Evolutionary conservation across 805 yeast genomes (phyloP).

Genomic region (Hanseniaspora lachancei): DNA sequence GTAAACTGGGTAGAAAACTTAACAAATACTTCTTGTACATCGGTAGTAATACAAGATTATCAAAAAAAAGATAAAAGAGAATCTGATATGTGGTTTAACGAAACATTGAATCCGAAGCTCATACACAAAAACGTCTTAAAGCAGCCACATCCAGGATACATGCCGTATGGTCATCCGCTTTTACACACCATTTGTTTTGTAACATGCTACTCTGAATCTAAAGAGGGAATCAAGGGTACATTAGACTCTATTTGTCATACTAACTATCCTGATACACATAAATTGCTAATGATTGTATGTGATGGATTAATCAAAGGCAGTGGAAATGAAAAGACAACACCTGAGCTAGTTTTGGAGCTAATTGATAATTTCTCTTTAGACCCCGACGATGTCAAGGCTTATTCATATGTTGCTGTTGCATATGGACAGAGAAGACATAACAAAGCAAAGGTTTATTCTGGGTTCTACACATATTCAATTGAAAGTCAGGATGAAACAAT

Average conservation of each 20-base stretch:
- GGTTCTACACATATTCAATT: slow-evolving; percentile 61
- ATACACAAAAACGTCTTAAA: slow-evolving; percentile 71
- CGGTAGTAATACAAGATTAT: slow-evolving; percentile 57
- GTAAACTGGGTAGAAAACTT: slow-evolving; percentile 79
- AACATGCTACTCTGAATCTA: slow-evolving; percentile 92
- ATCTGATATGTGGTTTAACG: slow-evolving; percentile 19
- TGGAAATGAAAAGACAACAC: slow-evolving; percentile 77
- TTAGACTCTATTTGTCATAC: slow-evolving; percentile 89
- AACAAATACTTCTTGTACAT: slow-evolving; percentile 27
- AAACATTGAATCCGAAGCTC: slow-evolving; percentile 43
- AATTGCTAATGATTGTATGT: slow-evolving; percentile 69
- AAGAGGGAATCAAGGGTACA: slow-evolving; percentile 71
- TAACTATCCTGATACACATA: slow-evolving; percentile 90
- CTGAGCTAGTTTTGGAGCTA: slow-evolving; percentile 77
- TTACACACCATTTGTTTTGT: slow-evolving; percentile 63
- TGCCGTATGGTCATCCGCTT: slow-evolving; percentile 75
- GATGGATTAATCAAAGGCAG: slow-evolving; percentile 93
- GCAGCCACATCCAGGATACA: slow-evolving; percentile 80
- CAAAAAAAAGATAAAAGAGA: slow-evolving; percentile 12
- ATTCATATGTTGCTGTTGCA: slow-evolving; percentile 90
- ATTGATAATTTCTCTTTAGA: slow-evolving; percentile 67
- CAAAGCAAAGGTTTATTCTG: slow-evolving; percentile 93
- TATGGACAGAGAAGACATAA: slow-evolving; percentile 90
- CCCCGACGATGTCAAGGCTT: slow-evolving; percentile 61
- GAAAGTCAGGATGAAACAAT: slow-evolving; percentile 40